Percentiles rank a stretch among this genome's conserved stretches.
Evolutionary conservation across 108 stramenopile genomes (phyloP).

Genomic region (Fistulifera pelliculosa): DNA sequence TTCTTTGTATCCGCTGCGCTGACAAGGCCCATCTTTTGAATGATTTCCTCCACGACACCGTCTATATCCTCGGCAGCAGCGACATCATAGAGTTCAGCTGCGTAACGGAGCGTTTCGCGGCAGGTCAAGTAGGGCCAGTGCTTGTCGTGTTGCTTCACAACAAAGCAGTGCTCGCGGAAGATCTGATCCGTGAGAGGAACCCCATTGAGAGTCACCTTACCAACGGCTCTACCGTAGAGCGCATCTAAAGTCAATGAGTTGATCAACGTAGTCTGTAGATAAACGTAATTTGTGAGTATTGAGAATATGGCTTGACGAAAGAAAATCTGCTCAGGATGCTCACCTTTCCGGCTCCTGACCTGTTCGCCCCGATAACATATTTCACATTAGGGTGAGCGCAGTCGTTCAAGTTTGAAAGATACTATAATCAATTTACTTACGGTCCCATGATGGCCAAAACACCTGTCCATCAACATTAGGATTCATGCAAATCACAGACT

Average conservation of each 20-base stretch:
- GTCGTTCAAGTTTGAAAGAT: too few relatives aligned
- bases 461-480: neutral
- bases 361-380: too few relatives aligned
- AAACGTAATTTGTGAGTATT: neutral
- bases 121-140: slow-evolving; percentile 29
- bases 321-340: too few relatives aligned
- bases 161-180: slow-evolving; percentile 18
- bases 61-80: neutral
- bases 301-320: neutral
- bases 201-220: slow-evolving; percentile 18
- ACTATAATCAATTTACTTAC: too few relatives aligned
- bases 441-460: slow-evolving; percentile 28
- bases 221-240: slow-evolving; percentile 14
- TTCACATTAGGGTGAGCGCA: too few relatives aligned
- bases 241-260: slow-evolving; percentile 20
- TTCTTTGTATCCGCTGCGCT: slow-evolving; percentile 15
- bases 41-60: slow-evolving; percentile 6
- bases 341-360: slow-evolving; percentile 20
- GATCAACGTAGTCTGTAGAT: slow-evolving; percentile 25
- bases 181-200: slow-evolving; percentile 12
- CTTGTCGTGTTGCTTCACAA: slow-evolving; percentile 24
- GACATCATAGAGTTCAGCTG: slow-evolving; percentile 17
- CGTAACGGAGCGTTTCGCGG: slow-evolving; percentile 18
- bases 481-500: neutral
- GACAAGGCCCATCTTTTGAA: slow-evolving; percentile 17